Evolutionary conservation across 2,329 filamentous ascomycete genomes (phyloP).

Genomic region (Didymella segeticola): DNA sequence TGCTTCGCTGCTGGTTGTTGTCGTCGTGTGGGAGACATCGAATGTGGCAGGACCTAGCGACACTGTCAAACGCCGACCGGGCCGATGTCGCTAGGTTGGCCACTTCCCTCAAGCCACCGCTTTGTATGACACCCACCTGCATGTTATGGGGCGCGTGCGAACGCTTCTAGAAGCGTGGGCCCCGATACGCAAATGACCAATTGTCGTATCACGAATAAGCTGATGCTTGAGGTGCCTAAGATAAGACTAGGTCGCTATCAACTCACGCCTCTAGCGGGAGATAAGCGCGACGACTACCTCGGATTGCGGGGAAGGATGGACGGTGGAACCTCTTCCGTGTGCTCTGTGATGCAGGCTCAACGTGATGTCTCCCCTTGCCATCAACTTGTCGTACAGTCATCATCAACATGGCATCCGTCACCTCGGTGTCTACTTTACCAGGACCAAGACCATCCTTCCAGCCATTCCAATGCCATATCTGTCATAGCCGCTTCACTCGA

Average conservation of each 20-base stretch:
- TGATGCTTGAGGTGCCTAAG: not conserved
- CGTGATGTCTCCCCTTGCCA: not conserved
- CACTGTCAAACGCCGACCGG: slow-evolving; percentile 4
- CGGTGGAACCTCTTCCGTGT: not conserved
- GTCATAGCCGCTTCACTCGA: slow-evolving; percentile 31
- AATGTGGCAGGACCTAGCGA: not conserved
- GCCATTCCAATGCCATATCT: slow-evolving; percentile 26
- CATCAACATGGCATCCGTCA: slow-evolving; percentile 4
- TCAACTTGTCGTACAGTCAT: not conserved
- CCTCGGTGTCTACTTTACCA: not conserved
- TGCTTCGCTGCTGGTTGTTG: not conserved
- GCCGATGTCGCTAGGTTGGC: slow-evolving; percentile 3
- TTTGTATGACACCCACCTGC: not conserved
- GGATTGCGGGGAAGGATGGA: slow-evolving; percentile 9
- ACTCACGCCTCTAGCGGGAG: not conserved
- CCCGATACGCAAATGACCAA: slow-evolving; percentile 1
- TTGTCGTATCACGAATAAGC: slow-evolving; percentile 2
- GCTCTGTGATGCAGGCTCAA: not conserved
- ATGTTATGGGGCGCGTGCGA: not conserved
- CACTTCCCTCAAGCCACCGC: not conserved
- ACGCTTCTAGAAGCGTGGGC: not conserved
- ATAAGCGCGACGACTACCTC: slow-evolving; percentile 12
- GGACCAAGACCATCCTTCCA: slow-evolving; percentile 19
- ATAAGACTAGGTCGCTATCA: slow-evolving; percentile 12
- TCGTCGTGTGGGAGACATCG: not conserved